Conservation (phyloP, 2,329 filamentous ascomycete genomes). For the Aspergillus fructus region DNA sequence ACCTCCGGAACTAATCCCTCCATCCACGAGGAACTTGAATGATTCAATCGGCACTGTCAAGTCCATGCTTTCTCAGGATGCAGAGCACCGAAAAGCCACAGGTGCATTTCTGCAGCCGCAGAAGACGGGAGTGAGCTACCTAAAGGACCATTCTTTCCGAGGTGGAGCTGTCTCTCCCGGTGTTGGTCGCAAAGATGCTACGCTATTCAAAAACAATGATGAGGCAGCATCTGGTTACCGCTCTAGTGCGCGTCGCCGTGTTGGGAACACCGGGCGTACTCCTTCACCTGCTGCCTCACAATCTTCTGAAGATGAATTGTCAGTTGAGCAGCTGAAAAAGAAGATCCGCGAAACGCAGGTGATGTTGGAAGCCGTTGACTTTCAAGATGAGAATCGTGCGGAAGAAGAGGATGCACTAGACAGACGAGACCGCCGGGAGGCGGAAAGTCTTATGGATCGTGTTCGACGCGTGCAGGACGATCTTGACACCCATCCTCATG, state of each 20-base stretch:
- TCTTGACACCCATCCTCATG: slow-evolving; percentile 86
- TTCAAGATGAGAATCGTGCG: slow-evolving; percentile 82
- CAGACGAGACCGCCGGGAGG: slow-evolving; percentile 83
- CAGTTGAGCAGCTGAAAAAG: slow-evolving; percentile 84
- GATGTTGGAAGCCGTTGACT: slow-evolving; percentile 92
- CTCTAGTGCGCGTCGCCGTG: slow-evolving; percentile 85
- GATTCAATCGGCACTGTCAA: slow-evolving; percentile 93
- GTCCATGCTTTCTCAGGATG: slow-evolving; percentile 82
- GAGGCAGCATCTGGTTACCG: slow-evolving; percentile 81
- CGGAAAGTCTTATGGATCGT: slow-evolving; percentile 89
- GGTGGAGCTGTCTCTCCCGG: slow-evolving; percentile 58
- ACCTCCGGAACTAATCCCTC: slow-evolving; percentile 88
- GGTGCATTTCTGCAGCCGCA: slow-evolving; percentile 90
- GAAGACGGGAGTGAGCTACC: slow-evolving; percentile 95
- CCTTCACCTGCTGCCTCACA: slow-evolving; percentile 76
- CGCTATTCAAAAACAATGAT: slow-evolving; percentile 94
- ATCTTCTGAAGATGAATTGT: slow-evolving; percentile 72
- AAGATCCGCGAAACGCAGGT: slow-evolving; percentile 93
- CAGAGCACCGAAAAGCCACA: slow-evolving; percentile 81
- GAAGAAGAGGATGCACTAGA: slow-evolving; percentile 94
- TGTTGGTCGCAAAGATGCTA: slow-evolving; percentile 81
- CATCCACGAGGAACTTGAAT: slow-evolving; percentile 88
- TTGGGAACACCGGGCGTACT: slow-evolving; percentile 68
- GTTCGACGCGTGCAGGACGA: slow-evolving; percentile 91
- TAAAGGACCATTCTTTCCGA: slow-evolving; percentile 92